Base-by-base conservation (phyloP, 2,329 filamentous ascomycete genomes). In the Cercospora nicotianae region DNA sequence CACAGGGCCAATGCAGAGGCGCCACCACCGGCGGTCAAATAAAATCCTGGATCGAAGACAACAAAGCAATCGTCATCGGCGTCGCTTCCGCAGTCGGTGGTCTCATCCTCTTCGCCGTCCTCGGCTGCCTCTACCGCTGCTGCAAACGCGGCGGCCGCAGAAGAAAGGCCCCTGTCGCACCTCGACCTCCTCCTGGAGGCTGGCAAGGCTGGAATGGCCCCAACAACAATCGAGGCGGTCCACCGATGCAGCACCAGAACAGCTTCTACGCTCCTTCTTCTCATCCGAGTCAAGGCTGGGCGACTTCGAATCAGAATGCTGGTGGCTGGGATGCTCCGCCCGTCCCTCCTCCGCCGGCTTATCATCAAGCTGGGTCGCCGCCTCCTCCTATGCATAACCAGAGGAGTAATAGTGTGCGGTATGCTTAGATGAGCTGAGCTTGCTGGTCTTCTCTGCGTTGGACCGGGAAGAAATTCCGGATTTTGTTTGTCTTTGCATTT, bases 61-160 rank as follows among this genome's bases (percentile, higher is more conserved):
- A 98, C 82, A 91, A 91, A 80, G 82, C 87, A 63, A 87, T 98
- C 70, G 90, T 96, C 72, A 97, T 98, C 71, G 93, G 91, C 26
- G 83, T 98, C 10, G 87, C 86, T 5, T 83, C 84, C 58, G 90
- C 88, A 10, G 83, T 96, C 16, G 94, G 93, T 59, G 87, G 86
- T 6, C 82, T 97, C 5, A 74, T 96, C 5, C 76, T 96, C 18
- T 78, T 97, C 57, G 84, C 86, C 36, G 81, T 97, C 61, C 72
- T 90, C 10, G 86, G 85, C 76, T 97, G 93, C 80, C 84, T 89
- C 74, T 80, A 85, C 68, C 86, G 86, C 55, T 88, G 84, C 73
- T 81, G 85, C 45, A 80, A 83, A 42, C 79, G 82, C 48, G 76
- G 77, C 9, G 67, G 74, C 23, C 65, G 63, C 18, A 64, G 55